Evolutionary conservation across 2,329 filamentous ascomycete species (phyloP).

Genomic region (Ascochyta pisi): DNA sequence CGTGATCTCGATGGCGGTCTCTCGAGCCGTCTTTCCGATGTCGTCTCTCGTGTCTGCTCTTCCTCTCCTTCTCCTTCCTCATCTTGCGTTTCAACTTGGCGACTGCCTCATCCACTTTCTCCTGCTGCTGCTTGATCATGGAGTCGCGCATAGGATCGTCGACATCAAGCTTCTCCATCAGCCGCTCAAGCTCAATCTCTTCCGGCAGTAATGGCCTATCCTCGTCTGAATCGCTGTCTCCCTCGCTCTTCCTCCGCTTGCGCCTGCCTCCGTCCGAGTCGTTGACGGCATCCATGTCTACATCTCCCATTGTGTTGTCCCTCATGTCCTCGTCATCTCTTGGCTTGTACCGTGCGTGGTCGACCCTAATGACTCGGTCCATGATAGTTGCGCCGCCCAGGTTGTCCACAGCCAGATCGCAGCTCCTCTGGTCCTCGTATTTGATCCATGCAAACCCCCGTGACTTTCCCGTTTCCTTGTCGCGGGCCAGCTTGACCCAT

Average conservation of each 20-base stretch:
- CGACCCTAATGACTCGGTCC: conserved; percentile 82
- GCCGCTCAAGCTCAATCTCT: conserved; percentile 76
- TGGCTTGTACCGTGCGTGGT: conserved; percentile 90
- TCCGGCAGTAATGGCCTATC: conserved; percentile 75
- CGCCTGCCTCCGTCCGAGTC: conserved; percentile 56
- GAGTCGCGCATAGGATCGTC: conserved; percentile 98
- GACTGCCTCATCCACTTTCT: conserved; percentile 78
- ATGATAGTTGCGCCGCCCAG: conserved; percentile 84
- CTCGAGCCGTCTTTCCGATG: conserved; percentile 33
- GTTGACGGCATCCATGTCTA: conserved; percentile 40
- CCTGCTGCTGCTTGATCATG: conserved; percentile 87
- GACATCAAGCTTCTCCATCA: conserved; percentile 85
- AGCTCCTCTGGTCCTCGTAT: conserved; percentile 97
- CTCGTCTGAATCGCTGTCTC: conserved; percentile 46
- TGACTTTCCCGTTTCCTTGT: conserved; percentile 95
- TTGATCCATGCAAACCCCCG: conserved; percentile 96
- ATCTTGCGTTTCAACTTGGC: conserved; percentile 60
- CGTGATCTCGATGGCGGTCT: conserved; percentile 31
- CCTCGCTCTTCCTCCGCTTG: conserved; percentile 56
- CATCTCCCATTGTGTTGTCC: conserved; percentile 62
- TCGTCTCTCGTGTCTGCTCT: conserved; percentile 32
- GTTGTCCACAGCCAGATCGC: conserved; percentile 95
- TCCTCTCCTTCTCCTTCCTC: conserved; percentile 55
- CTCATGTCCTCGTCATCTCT: conserved; percentile 77
- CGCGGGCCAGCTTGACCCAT: conserved; percentile 88